A percentile compares a stretch with the other conserved stretches of the same genome.
Conservation (phyloP, 2,329 filamentous ascomycete species). For the Aspergillus pseudoglaucus region DNA sequence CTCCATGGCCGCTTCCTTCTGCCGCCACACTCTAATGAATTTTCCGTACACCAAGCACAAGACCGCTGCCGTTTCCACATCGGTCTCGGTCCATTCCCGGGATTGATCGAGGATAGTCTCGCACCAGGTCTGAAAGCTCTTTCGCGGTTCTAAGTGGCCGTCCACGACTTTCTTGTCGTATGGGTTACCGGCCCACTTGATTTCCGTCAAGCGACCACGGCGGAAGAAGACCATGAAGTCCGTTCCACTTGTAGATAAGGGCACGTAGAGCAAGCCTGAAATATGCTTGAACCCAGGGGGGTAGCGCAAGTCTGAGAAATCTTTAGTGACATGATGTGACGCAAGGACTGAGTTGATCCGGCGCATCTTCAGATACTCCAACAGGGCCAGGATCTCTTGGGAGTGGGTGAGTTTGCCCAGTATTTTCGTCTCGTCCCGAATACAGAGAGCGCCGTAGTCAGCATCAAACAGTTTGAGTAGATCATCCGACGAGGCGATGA, state of each 20-base stretch:
- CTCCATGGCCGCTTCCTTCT: constrained; percentile 78
- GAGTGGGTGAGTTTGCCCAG: constrained; percentile 67
- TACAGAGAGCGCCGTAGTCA: constrained; percentile 78
- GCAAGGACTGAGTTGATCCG: constrained; percentile 68
- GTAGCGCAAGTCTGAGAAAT: constrained; percentile 78
- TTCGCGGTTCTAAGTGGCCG: constrained; percentile 69
- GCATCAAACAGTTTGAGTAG: constrained; percentile 77
- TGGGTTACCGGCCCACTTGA: constrained; percentile 66
- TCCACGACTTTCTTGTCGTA: constrained; percentile 61
- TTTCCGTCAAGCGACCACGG: constrained; percentile 67
- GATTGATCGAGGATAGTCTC: constrained; percentile 77
- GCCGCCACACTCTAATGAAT: constrained; percentile 89
- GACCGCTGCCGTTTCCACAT: constrained; percentile 81
- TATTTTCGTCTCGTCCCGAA: constrained; percentile 82
- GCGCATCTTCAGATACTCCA: constrained; percentile 77
- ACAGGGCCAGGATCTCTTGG: constrained; percentile 74
- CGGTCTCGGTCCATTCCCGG: constrained; percentile 81
- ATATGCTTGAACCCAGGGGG: constrained; percentile 70
- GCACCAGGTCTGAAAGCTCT: constrained; percentile 74
- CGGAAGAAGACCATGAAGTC: constrained; percentile 92
- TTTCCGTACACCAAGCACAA: constrained; percentile 80
- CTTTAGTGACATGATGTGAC: constrained; percentile 66
- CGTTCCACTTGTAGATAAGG: constrained; percentile 64
- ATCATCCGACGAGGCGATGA: constrained; percentile 82
- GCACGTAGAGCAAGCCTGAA: constrained; percentile 74